Evolutionary conservation across 2,329 filamentous ascomycete genomes (phyloP), one percentile per base, ranked within the genome.

Genomic region (Nothophoma quercina): DNA sequence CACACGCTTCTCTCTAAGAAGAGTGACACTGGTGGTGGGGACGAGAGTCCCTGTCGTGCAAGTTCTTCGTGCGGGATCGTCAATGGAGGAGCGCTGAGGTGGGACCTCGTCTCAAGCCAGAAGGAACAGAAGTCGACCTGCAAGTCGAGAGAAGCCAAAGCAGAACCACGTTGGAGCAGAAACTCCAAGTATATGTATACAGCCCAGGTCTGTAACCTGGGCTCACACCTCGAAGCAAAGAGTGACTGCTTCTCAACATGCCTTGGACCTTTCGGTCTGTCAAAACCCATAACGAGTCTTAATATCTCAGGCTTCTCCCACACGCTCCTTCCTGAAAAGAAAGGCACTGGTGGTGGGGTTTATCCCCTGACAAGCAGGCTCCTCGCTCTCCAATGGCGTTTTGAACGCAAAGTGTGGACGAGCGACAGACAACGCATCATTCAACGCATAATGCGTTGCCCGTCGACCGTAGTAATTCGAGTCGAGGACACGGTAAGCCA

Each of bases 301-400:
- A 40, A 65, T 59, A 34, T 63, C 64, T 47, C 52, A 67, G 64
- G 62, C 62, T 34, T 64, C 64, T 65, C 56, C 56, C 64, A 64
- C 61, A 42, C 58, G 26, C 59, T 44, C 54, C 49, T 51, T 53
- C 45, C 56, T 63, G 40, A 64, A 21, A 65, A 64, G 48, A 45
- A 44, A 30, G 49, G 54, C 40, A 64, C 58, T 59, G 55, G 55
- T 64, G 62, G 54, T 56, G 59, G 64, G 58, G 59, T 38, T 28
- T 30, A 35, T 48, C 52, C 62, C 61, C 62, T 63, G 39, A 54
- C 53, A 55, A 47, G 55, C 55, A 60, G 59, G 60, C 48, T 60
- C 60, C 40, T 58, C 50, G 55, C 42, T 51, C 50, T 40, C 50
- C 21, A 29, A 29, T 40, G 56, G 57, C 50, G 46, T 39, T 21